Conservation (phyloP, 306 rosid species). For the Fagus crenata region DNA sequence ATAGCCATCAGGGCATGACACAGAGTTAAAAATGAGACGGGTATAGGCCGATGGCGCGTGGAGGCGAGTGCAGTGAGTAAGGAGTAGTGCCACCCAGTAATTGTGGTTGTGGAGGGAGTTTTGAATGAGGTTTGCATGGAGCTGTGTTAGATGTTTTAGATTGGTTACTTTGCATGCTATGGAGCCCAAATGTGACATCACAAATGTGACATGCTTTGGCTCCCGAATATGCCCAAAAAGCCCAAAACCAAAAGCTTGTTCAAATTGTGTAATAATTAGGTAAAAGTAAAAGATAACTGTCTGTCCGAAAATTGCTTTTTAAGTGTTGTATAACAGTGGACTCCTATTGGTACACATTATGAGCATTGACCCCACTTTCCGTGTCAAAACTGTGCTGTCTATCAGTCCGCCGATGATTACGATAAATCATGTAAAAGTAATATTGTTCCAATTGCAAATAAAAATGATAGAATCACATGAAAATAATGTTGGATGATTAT, state of each 20-base stretch:
- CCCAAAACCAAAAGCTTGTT: neutral
- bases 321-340: too few species aligned
- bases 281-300: too few species aligned
- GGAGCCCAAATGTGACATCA: constrained; percentile 2
- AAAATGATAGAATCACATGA: too few species aligned
- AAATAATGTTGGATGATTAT: too few species aligned
- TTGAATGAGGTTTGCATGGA: constrained; percentile 55
- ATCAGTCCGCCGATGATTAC: too few species aligned
- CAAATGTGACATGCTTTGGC: neutral
- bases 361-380: too few species aligned
- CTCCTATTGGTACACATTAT: too few species aligned
- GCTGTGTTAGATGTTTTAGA: constrained; percentile 37
- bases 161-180: constrained; percentile 31
- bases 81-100: constrained; percentile 50
- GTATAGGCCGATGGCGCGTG: constrained; percentile 52
- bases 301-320: too few species aligned
- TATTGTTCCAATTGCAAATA: too few species aligned
- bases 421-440: too few species aligned
- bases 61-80: constrained; percentile 56
- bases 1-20: constrained; percentile 34
- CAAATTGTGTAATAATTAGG: too few species aligned
- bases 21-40: constrained; percentile 38
- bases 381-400: too few species aligned
- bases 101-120: constrained; percentile 48
- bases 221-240: neutral